Percentiles rank a stretch among this genome's conserved stretches.
These are phyloP conservation scores for Saccharomycopsis amapae DNA, from an alignment of 805 yeast species.

Conservation along the genomic window DNA sequence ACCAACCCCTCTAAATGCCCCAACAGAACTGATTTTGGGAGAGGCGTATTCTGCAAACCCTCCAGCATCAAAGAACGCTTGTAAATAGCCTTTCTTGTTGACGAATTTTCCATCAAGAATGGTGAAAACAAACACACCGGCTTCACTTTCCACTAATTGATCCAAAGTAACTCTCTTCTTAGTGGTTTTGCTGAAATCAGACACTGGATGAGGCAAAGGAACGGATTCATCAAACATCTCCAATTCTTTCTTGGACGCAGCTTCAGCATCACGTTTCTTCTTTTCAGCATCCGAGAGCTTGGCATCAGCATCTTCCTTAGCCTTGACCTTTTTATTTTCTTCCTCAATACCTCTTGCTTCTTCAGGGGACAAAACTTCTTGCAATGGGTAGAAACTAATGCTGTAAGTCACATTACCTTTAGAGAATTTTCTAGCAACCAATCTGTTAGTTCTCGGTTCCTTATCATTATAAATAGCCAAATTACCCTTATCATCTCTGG, in stretches of 20 bases:
- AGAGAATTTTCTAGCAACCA: constrained; percentile 72
- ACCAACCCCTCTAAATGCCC: constrained; percentile 45
- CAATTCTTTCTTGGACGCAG: constrained; percentile 26
- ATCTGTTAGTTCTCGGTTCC: constrained; percentile 49
- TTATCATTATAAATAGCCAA: constrained; percentile 52
- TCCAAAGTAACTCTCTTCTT: constrained; percentile 49
- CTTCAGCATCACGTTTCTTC: constrained; percentile 28
- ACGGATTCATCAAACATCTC: constrained; percentile 32
- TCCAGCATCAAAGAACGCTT: constrained; percentile 68
- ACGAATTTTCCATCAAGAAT: constrained; percentile 50
- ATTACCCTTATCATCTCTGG: constrained; percentile 56
- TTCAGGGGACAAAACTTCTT: constrained; percentile 71
- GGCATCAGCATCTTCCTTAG: constrained; percentile 31
- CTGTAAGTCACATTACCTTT: constrained; percentile 70
- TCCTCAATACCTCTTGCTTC: constrained; percentile 56
- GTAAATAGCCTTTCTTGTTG: constrained; percentile 54
- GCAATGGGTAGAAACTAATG: constrained; percentile 74
- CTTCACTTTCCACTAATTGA: constrained; percentile 48
- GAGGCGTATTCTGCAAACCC: constrained; percentile 60
- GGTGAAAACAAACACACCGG: constrained; percentile 73
- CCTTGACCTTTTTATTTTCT: constrained; percentile 32
- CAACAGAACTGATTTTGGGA: constrained; percentile 36
- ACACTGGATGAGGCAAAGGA: constrained; percentile 24
- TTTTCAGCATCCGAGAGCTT: constrained; percentile 24
- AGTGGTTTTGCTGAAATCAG: constrained; percentile 27